Conservation (phyloP, 805 yeast species). For the Lipomyces mesembrius region DNA sequence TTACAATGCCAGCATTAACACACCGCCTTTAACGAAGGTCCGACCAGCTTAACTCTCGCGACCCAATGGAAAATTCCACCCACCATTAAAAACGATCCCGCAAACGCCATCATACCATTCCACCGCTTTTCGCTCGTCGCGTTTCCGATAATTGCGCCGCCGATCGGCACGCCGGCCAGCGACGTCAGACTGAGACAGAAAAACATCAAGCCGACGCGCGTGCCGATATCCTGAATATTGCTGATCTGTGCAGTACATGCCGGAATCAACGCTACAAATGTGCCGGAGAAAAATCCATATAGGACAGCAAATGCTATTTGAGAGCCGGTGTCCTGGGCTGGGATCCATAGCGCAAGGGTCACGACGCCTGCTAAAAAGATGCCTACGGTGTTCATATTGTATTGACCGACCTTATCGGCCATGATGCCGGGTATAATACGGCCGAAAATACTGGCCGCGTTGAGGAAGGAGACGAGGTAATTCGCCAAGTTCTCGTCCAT, state of each 20-base stretch:
- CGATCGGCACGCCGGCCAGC: conserved; percentile 44
- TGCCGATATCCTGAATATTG: conserved; percentile 42
- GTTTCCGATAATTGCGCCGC: conserved; percentile 40
- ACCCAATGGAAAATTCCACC: conserved; percentile 29
- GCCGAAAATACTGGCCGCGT: conserved; percentile 51
- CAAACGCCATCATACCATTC: conserved; percentile 35
- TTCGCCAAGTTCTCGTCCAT: conserved; percentile 33
- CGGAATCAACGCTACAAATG: conserved; percentile 45
- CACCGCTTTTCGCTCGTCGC: conserved; percentile 18
- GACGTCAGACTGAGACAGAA: conserved; percentile 58
- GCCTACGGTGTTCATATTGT: conserved; percentile 49
- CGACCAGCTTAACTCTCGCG: conserved; percentile 29
- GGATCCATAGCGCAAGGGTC: conserved; percentile 47
- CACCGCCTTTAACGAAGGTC: conserved; percentile 39
- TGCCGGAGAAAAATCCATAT: conserved; percentile 46
- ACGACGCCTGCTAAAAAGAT: conserved; percentile 43
- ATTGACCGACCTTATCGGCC: conserved; percentile 56
- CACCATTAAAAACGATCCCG: conserved; percentile 22
- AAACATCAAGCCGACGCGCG: conserved; percentile 66
- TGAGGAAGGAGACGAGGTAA: conserved; percentile 46
- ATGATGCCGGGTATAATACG: conserved; percentile 55
- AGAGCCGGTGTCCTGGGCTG: conserved; percentile 42
- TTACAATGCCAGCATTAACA: conserved; percentile 8
- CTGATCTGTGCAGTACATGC: conserved; percentile 43
- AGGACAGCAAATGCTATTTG: conserved; percentile 43